Evolutionary conservation across 2,329 filamentous ascomycete genomes (phyloP).

Genomic region (Colletotrichum sansevieriae): DNA sequence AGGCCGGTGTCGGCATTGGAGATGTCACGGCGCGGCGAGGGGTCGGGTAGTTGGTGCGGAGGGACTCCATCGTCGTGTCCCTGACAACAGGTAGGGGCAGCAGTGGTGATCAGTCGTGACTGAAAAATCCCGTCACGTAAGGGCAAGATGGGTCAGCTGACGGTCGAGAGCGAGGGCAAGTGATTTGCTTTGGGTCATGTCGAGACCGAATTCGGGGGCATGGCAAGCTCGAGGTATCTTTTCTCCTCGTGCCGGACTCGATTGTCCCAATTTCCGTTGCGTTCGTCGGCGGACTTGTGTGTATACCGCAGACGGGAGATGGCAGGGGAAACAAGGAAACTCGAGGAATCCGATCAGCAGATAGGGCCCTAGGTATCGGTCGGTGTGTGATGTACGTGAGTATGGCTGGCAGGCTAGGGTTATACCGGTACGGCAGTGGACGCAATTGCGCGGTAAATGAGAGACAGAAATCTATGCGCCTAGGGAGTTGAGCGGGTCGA

Average conservation of each 20-base stretch:
- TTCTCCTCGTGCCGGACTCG: constrained; percentile 2
- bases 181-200: constrained; percentile 33
- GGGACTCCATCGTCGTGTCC: constrained; percentile 39
- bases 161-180: constrained; percentile 9
- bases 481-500: constrained; percentile 21
- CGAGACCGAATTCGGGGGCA: constrained; percentile 26
- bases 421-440: neutral
- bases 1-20: constrained; percentile 47
- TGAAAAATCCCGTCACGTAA: constrained; percentile 27
- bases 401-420: neutral
- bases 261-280: constrained; percentile 27
- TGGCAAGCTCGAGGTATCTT: constrained; percentile 25
- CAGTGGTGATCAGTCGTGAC: neutral
- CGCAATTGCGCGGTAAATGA: neutral
- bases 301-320: constrained; percentile 1
- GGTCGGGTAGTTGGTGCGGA: constrained; percentile 45
- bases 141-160: constrained; percentile 14
- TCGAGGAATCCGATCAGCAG: constrained; percentile 36
- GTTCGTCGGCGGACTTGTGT: constrained; percentile 26
- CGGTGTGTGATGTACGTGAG: neutral
- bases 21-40: constrained; percentile 56
- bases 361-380: constrained; percentile 16
- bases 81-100: constrained; percentile 7
- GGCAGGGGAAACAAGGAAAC: constrained; percentile 9
- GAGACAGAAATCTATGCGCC: neutral